Base-by-base conservation (phyloP, 768 basidiomycete genomes). In the Aureoboletus auriporus region DNA sequence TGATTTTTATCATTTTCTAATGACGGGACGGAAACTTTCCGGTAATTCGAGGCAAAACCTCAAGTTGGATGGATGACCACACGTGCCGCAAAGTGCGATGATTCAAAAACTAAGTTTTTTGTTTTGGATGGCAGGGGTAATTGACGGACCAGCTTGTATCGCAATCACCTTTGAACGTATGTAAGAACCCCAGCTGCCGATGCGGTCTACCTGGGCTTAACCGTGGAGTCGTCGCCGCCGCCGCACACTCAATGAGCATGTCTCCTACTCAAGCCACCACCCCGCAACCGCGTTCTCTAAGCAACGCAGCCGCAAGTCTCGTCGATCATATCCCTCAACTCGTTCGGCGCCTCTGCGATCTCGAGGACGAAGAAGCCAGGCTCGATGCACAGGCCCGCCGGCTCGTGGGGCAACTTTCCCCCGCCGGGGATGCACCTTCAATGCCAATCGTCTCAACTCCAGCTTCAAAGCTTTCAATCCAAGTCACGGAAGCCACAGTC, bases 331-430 rank as follows among this genome's bases (percentile, higher is more conserved):
- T 63, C 26, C 47, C 60, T 20, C 42, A 48, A 28, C 54, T 63
- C 39, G 37, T 64, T 49, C 47, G 35, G 11, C 57, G 46, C 35
- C 57, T 59, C 20, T 60, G 36, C 42, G 35, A 59, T 20, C 59
- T 64, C 38, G 50, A 63, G 36, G 39, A 31, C 5, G 62, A 63
- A 42, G 62, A 63, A 34, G 46, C 44, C 11, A 38, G 27, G 30
- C 63, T 63, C 27, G 48, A 62, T 4, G 40, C 47, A 13, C 57
- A 42, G 17, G 57, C 51, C 31, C 49, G 42, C 26, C 51, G 42
- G n/a, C 51, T 63, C 8, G 9, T 47, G 17, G 43, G n/a, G 12
- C 51, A 44, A 12, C 44, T 43, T 29, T 27, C 46, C 14, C 20
- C 34, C 37, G 28, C 34, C 47, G 46, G 35, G 12, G 47, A 35